Conservation (phyloP, 306 rosid species). For the Malus fusca region DNA sequence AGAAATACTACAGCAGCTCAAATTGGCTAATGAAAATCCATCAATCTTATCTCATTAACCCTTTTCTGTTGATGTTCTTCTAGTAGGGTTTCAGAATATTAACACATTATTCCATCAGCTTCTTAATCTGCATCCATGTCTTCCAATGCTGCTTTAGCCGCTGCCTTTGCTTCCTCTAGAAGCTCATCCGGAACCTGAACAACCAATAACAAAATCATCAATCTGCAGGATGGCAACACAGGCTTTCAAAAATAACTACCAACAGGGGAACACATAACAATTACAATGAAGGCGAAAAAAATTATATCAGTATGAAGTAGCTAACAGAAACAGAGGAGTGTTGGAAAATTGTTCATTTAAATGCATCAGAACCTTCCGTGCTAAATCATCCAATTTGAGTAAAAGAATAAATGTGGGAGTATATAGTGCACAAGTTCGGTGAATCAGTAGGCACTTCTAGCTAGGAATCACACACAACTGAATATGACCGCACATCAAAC, state of each 20-base stretch:
- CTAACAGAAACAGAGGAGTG: background rate
- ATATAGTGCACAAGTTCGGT: background rate
- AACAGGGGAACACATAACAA: background rate
- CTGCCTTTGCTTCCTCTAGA: conserved; percentile 75
- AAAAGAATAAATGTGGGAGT: background rate
- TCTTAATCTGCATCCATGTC: conserved; percentile 93
- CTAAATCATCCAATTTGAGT: background rate
- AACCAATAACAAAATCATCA: background rate
- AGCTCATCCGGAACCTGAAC: conserved; percentile 75
- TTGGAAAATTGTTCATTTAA: background rate
- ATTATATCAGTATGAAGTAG: background rate
- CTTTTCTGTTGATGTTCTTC: background rate
- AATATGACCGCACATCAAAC: background rate
- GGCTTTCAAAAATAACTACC: background rate
- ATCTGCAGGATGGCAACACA: background rate
- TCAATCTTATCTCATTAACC: background rate
- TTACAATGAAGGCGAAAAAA: background rate
- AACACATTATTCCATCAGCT: background rate
- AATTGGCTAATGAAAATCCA: background rate
- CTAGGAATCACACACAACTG: background rate
- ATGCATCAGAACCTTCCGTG: background rate
- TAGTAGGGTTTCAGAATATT: background rate
- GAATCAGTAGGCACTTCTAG: background rate
- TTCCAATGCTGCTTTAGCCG: conserved; percentile 90
- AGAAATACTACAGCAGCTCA: background rate